These are phyloP conservation scores for Oxytropis ochrocephala DNA, from an alignment of 306 rosid species.

Conservation along the genomic window DNA sequence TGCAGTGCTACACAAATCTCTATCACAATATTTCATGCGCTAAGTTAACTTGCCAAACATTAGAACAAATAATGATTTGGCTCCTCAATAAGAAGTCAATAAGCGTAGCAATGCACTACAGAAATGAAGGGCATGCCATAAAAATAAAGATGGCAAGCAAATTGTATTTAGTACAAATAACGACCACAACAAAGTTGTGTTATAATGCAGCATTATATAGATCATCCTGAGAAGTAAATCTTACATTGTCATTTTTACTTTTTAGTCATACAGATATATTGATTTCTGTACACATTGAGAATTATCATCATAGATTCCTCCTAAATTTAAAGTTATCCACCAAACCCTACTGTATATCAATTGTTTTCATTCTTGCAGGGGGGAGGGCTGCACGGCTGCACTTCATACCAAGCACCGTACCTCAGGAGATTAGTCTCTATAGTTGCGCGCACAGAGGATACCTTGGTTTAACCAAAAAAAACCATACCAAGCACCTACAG, in stretches of 20 bases:
- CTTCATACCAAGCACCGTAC: neutral
- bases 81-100: conserved; percentile 11
- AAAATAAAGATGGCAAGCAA: conserved; percentile 9
- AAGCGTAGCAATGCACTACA: neutral
- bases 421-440: no score
- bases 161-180: neutral
- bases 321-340: neutral
- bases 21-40: neutral
- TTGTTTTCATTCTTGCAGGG: neutral
- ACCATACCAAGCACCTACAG: neutral
- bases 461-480: no score
- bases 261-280: neutral
- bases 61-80: neutral
- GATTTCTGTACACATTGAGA: neutral
- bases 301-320: neutral
- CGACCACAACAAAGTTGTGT: neutral
- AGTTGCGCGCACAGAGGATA: no score
- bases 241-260: neutral
- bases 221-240: neutral
- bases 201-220: neutral
- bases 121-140: neutral
- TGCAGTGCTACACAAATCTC: conserved; percentile 8
- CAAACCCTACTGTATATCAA: neutral
- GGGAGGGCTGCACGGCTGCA: neutral
- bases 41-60: conserved; percentile 10